Percentiles rank a stretch among this genome's conserved stretches.
phyloP scores from a whole-genome alignment of 345 rosid species.

The Murraya koenigii region DNA sequence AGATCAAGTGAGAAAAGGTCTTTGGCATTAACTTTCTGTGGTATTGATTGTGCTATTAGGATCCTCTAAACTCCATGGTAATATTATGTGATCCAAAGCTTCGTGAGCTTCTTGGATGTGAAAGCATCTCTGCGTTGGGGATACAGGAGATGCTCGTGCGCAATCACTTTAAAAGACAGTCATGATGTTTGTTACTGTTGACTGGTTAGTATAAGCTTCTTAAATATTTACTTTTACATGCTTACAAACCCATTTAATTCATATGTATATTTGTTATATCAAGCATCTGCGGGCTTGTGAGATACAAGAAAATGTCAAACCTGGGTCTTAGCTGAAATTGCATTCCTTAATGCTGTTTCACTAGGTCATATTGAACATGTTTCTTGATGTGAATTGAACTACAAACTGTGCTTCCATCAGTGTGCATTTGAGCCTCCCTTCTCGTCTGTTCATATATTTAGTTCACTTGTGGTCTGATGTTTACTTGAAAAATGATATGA shows the following conservation, averaged over 20 bases:
- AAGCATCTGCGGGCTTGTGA: not conserved
- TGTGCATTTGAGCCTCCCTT: not conserved
- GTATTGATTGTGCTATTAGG: conserved; percentile 39
- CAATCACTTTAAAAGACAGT: conserved; percentile 61
- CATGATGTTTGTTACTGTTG: conserved; percentile 40
- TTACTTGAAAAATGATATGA: not conserved
- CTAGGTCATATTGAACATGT: not conserved
- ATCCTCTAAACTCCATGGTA: conserved; percentile 73
- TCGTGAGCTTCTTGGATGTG: conserved; percentile 77
- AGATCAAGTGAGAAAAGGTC: not conserved
- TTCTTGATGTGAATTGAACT: not conserved
- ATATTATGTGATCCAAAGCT: conserved; percentile 79
- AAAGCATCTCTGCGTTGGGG: conserved; percentile 83
- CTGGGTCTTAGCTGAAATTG: not conserved
- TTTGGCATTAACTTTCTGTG: conserved; percentile 2
- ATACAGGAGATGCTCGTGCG: conserved; percentile 64
- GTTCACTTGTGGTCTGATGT: not conserved
- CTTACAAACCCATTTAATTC: not conserved
- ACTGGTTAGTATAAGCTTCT: conserved; percentile 32
- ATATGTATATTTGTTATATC: not conserved
- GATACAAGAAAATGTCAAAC: not conserved
- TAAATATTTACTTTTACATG: not conserved
- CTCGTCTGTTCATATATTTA: not conserved
- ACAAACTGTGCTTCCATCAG: not conserved
- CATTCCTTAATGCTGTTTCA: not conserved